Evolutionary conservation across 1,284 basidiomycete genomes (phyloP).

Genomic region (Hemileia vastatrix): DNA sequence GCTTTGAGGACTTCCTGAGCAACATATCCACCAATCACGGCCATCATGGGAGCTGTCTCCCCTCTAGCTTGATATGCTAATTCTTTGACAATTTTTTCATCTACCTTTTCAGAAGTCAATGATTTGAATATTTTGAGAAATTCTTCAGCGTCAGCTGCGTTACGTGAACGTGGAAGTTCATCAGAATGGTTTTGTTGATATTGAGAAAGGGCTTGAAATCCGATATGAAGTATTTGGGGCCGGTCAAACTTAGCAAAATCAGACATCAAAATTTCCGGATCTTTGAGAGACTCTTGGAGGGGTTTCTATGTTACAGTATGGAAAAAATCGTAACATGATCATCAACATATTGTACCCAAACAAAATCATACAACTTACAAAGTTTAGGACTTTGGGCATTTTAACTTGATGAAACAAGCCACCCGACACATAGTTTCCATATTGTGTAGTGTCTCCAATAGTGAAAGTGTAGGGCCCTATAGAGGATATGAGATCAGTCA

Average conservation of each 20-base stretch:
- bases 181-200: slow-evolving; percentile 59
- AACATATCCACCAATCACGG: slow-evolving; percentile 93
- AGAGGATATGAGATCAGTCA: neutral
- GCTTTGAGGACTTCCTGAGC: slow-evolving; percentile 98
- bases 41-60: slow-evolving; percentile 82
- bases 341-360: neutral
- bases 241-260: slow-evolving; percentile 98
- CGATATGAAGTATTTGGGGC: slow-evolving; percentile 77
- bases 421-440: slow-evolving; percentile 72
- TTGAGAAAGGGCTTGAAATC: slow-evolving; percentile 84
- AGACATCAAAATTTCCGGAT: slow-evolving; percentile 84
- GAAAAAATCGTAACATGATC: neutral
- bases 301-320: too few relatives aligned
- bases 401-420: slow-evolving; percentile 98
- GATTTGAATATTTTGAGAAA: slow-evolving; percentile 69
- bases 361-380: slow-evolving; percentile 41
- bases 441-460: slow-evolving; percentile 74
- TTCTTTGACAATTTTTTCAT: slow-evolving; percentile 67
- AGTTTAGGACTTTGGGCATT: slow-evolving; percentile 91
- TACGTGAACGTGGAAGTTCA: slow-evolving; percentile 72
- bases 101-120: slow-evolving; percentile 60
- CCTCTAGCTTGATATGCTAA: slow-evolving; percentile 86
- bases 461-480: slow-evolving; percentile 79
- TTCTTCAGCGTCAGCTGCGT: slow-evolving; percentile 65
- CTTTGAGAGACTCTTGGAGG: slow-evolving; percentile 69